These are phyloP conservation scores for Teratosphaeria viscida DNA, from an alignment of 2,329 filamentous ascomycete species.

Conservation along the genomic window DNA sequence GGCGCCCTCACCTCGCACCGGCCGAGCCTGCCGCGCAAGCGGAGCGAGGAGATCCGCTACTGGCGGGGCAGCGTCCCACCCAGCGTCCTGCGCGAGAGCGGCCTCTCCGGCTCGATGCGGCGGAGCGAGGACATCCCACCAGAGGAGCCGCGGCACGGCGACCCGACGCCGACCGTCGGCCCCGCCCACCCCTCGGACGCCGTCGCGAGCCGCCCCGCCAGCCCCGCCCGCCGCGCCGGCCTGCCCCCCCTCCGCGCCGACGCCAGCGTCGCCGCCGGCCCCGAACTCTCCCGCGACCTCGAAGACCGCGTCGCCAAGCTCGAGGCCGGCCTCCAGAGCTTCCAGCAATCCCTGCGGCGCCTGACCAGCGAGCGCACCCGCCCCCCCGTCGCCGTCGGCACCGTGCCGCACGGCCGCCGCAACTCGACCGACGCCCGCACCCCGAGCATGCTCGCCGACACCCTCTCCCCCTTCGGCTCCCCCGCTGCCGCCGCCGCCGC, in stretches of 20 bases:
- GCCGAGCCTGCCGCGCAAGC: conserved; percentile 17
- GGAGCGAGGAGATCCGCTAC: conserved; percentile 26
- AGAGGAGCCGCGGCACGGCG: conserved; percentile 2
- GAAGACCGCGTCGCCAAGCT: conserved; percentile 26
- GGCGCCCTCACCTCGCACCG: conserved; percentile 5
- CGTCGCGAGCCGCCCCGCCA: background rate
- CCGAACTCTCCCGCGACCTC: conserved; percentile 17
- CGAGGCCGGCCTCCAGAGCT: conserved; percentile 23
- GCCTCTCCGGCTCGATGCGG: conserved; percentile 12
- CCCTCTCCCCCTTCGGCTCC: conserved; percentile 12
- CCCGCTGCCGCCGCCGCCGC: background rate
- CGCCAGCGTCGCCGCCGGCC: background rate
- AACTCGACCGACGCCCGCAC: conserved; percentile 14
- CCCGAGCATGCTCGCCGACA: conserved; percentile 26
- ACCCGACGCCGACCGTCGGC: background rate
- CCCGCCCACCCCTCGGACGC: conserved; percentile 2
- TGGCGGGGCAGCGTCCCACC: conserved; percentile 26
- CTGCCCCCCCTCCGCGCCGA: background rate
- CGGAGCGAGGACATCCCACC: background rate
- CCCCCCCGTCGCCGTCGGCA: conserved; percentile 20
- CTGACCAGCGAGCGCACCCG: conserved; percentile 22
- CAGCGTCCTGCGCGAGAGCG: conserved; percentile 20
- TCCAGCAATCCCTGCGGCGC: conserved; percentile 23
- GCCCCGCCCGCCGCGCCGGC: background rate
- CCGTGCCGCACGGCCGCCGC: conserved; percentile 8